A percentile compares a stretch with the other conserved stretches of the same genome.
phyloP scores from a whole-genome alignment of 2,329 filamentous ascomycete genomes.

The Fusarium pseudocircinatum region DNA sequence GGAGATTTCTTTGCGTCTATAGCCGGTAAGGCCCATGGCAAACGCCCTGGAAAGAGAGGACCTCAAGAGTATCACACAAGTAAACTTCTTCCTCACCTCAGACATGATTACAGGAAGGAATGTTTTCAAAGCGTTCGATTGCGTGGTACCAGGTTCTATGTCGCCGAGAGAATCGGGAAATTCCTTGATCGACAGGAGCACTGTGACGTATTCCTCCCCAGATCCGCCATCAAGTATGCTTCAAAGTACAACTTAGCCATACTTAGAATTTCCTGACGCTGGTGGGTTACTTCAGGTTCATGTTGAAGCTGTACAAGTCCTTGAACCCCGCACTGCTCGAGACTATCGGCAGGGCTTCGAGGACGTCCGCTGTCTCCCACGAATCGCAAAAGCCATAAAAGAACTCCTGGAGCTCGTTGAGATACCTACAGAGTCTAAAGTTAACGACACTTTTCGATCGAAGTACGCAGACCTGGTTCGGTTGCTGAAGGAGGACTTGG shows the following conservation, averaged over 20 bases:
- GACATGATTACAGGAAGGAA: no score
- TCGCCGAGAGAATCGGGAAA: background rate
- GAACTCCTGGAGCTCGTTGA: background rate
- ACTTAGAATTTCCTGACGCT: background rate
- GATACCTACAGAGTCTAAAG: background rate
- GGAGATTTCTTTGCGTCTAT: no score
- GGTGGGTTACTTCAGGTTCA: background rate
- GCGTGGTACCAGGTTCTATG: background rate
- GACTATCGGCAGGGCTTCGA: background rate
- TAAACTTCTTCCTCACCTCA: no score
- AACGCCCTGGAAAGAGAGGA: background rate
- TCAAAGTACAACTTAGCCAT: background rate
- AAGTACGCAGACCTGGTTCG: background rate
- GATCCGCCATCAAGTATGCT: background rate
- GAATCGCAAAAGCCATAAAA: background rate
- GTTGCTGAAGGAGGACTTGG: background rate
- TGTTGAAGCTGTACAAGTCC: background rate
- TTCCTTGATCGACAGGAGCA: background rate
- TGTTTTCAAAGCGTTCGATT: background rate
- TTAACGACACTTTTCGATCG: fast-evolving
- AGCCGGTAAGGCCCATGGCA: no score
- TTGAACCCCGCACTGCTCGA: background rate
- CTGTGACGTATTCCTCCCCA: fast-evolving
- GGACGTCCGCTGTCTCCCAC: background rate
- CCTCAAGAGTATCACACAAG: background rate